Conservation (phyloP, 306 rosid species). For the Castanea crenata region DNA sequence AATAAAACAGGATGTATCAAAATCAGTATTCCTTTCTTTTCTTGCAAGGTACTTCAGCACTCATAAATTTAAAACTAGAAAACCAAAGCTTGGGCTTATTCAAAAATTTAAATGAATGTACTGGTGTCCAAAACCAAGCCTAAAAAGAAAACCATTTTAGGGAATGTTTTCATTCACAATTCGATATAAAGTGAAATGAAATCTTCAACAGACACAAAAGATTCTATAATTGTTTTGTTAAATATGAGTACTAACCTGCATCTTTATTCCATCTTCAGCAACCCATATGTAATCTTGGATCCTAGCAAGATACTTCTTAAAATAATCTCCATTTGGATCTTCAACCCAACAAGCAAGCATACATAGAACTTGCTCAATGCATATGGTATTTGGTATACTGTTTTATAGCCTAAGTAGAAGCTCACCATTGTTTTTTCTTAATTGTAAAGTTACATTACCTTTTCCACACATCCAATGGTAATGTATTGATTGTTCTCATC, state of each 20-base stretch:
- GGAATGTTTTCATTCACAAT: too few relatives aligned
- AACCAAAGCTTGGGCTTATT: background rate
- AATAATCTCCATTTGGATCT: slow-evolving; percentile 69
- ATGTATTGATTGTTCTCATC: slow-evolving; percentile 67
- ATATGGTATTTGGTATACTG: background rate
- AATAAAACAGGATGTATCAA: background rate
- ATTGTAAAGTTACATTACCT: slow-evolving; percentile 25
- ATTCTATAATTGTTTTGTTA: too few relatives aligned
- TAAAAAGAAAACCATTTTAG: background rate
- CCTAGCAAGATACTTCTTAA: slow-evolving; percentile 68
- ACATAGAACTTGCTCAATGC: slow-evolving; percentile 38
- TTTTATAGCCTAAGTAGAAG: background rate
- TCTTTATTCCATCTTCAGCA: slow-evolving; percentile 74
- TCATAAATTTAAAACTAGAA: background rate
- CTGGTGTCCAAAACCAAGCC: background rate
- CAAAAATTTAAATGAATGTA: background rate
- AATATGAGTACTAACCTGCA: slow-evolving; percentile 38
- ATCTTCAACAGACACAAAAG: too few relatives aligned
- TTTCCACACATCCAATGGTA: slow-evolving; percentile 58
- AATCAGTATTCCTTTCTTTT: background rate
- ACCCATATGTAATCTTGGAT: slow-evolving; percentile 69
- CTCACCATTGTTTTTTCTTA: background rate
- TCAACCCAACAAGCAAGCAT: slow-evolving; percentile 85
- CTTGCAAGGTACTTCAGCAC: background rate
- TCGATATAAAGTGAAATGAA: too few relatives aligned